These are phyloP conservation scores for Thalia dealbata DNA, from an alignment of 176 grass and related monocot species.

Conservation along the genomic window DNA sequence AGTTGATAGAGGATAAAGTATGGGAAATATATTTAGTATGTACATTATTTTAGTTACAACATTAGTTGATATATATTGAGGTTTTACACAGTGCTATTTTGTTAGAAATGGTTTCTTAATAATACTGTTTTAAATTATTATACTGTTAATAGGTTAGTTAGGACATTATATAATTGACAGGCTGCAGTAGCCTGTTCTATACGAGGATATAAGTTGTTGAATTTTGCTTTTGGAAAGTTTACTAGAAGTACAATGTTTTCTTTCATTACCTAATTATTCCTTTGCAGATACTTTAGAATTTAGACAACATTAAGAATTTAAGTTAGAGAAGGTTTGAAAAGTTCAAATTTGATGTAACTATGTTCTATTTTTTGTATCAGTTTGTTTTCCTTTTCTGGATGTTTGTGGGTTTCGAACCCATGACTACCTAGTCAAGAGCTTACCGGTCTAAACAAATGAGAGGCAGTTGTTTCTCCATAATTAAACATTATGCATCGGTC, in stretches of 20 bases:
- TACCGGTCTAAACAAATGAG: too few species aligned
- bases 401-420: too few species aligned
- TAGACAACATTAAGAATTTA: background rate
- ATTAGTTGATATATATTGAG: background rate
- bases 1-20: background rate
- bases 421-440: too few species aligned
- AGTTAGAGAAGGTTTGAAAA: too few species aligned
- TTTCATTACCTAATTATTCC: background rate
- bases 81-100: background rate
- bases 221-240: background rate
- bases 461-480: too few species aligned
- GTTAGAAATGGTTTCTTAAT: background rate
- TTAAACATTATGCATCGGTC: too few species aligned
- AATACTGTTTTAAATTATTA: background rate
- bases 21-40: background rate
- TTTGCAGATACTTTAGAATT: background rate
- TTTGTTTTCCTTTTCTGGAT: too few species aligned
- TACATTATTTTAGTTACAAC: background rate
- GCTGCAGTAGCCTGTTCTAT: background rate
- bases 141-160: background rate
- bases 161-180: background rate
- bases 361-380: background rate
- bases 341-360: background rate
- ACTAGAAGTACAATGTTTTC: too few species aligned
- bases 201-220: background rate